Evolutionary conservation across 495 filamentous ascomycete species (phyloP), one percentile per base, ranked within the genome.

Genomic region (Penicillium crystallinum): DNA sequence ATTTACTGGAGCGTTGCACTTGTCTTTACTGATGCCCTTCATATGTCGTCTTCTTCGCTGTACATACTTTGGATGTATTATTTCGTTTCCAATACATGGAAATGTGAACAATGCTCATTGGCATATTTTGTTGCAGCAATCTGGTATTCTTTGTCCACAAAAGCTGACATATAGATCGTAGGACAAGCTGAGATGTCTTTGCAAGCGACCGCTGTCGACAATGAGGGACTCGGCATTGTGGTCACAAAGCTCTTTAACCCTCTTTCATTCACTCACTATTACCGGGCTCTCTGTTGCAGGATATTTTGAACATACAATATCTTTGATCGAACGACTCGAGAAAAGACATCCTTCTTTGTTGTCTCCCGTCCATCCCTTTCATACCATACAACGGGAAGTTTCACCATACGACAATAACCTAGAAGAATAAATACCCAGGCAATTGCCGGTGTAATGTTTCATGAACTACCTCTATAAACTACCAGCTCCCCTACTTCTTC

Each of bases 1-100:
- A 46, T 31, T 38, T 39, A 39, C 38, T 31, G 21, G 34, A 53
- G 33, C 34, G 18, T 43, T 47, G 51, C 50, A 21, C 38, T 21
- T 27, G 23, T 17, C 15, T 25, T 27, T 11, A 18, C 8, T 12
- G 21, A 36, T 34, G 25, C 14, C 29, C 12, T 23, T 34, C 12
- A 41, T 17, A 34, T 6, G 2, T 47, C 6, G 23, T 15, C 10
- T 18, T 23, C 10, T 34, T 15, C 8, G 1, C 3, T 49, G 27
- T 50, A 41, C 18, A 50, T 35, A 50, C 10, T 42, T 18, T 12
- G 19, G 48, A 19, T 42, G 17, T 18, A 17, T 27, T 35, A 2
- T 27, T 27, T 31, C 22, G 17, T 9, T 31, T n/a, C 19, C 18
- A 33, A 49, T 49, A 33, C 36, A 40, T 33, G 4, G 10, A 21